Percentiles rank a stretch among this genome's conserved stretches.
Evolutionary conservation across 345 rosid genomes (phyloP).

Genomic region (Nephelium lappaceum): DNA sequence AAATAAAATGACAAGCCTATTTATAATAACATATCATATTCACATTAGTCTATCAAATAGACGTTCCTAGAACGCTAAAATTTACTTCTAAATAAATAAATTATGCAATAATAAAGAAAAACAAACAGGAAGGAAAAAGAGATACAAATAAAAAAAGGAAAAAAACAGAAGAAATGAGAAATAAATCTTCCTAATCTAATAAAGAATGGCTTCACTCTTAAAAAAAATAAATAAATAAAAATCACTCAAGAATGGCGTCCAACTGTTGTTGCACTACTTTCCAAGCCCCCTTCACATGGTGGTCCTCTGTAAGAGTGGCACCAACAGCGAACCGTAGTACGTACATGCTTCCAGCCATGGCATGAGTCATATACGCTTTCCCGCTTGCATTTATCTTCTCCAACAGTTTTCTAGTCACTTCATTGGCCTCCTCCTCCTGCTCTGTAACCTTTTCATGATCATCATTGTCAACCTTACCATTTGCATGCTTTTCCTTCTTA

Average conservation of each 20-base stretch:
- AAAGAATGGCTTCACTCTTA: not conserved
- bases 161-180: too few species aligned
- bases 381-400: constrained; percentile 47
- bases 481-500: not conserved
- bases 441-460: too few species aligned
- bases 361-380: constrained; percentile 39
- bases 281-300: constrained; percentile 35
- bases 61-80: too few species aligned
- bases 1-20: too few species aligned
- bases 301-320: constrained; percentile 29
- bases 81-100: too few species aligned
- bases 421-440: constrained; percentile 21
- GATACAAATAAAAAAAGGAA: too few species aligned
- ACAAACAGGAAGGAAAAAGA: too few species aligned
- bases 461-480: not conserved
- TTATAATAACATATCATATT: too few species aligned
- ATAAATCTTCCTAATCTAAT: too few species aligned
- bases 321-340: constrained; percentile 37
- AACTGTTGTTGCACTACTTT: constrained; percentile 36
- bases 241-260: not conserved
- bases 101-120: too few species aligned
- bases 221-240: too few species aligned
- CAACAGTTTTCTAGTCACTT: constrained; percentile 29
- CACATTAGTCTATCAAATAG: too few species aligned
- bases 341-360: constrained; percentile 31